Percentiles rank a stretch among this genome's conserved stretches.
Conservation (phyloP, 345 rosid species). For the Gossypium herbaceum region DNA sequence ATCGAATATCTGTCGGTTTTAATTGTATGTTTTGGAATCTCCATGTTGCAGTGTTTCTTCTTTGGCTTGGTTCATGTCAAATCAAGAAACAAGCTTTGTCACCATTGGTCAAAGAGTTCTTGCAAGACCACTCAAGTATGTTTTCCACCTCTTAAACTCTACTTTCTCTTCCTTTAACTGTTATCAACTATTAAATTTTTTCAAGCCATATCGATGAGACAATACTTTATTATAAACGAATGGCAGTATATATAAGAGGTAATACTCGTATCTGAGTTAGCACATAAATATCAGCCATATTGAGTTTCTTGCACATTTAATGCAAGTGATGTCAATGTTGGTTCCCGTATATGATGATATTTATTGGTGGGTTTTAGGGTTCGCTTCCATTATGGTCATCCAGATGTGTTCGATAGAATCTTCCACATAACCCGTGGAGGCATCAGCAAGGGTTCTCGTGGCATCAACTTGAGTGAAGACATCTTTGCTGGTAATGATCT, state of each 20-base stretch:
- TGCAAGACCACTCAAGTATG: conserved; percentile 95
- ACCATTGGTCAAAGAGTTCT: conserved; percentile 97
- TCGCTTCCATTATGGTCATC: conserved; percentile 64
- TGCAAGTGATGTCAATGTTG: background rate
- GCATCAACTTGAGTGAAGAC: conserved; percentile 93
- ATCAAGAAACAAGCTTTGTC: conserved; percentile 94
- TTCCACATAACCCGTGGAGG: conserved; percentile 97
- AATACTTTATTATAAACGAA: no score
- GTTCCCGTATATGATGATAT: background rate
- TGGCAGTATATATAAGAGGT: no score
- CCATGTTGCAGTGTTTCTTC: conserved; percentile 79
- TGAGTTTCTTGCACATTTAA: conserved; percentile 8
- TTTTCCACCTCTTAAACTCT: background rate
- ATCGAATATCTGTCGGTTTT: background rate
- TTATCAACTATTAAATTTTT: background rate
- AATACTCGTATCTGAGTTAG: no score
- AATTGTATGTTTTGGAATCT: conserved; percentile 9
- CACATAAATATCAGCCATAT: background rate
- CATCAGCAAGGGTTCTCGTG: conserved; percentile 90
- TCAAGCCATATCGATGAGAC: no score
- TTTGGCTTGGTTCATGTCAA: conserved; percentile 98
- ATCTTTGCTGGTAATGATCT: conserved; percentile 79
- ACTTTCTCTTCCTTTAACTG: conserved; percentile 10
- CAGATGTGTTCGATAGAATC: conserved; percentile 52
- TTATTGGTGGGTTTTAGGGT: conserved; percentile 48